Percentiles rank a stretch among this genome's conserved stretches.
phyloP scores from a whole-genome alignment of 768 basidiomycete genomes.

The Suillus plorans region DNA sequence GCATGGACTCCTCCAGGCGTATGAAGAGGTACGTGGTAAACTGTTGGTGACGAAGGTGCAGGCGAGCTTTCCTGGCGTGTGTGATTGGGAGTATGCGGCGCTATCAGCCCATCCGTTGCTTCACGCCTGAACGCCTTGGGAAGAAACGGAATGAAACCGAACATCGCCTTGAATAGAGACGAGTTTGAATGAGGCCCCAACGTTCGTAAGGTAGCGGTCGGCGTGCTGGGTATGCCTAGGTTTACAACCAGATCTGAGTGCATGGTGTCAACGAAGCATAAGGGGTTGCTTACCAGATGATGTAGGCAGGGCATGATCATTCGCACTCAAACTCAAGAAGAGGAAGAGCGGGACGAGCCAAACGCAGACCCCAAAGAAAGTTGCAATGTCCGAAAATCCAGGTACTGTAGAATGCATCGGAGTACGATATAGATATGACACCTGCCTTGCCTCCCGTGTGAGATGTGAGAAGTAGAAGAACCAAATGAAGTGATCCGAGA shows the following conservation, averaged over 20 bases:
- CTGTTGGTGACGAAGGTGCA: slow-evolving; percentile 30
- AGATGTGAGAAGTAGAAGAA: slow-evolving; percentile 90
- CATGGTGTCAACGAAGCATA: not conserved
- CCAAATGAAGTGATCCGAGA: slow-evolving; percentile 93
- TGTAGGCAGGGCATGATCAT: slow-evolving; percentile 90
- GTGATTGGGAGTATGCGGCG: slow-evolving; percentile 51
- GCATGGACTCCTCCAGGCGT: slow-evolving; percentile 26
- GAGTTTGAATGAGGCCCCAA: slow-evolving; percentile 45
- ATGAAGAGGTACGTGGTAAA: slow-evolving; percentile 19
- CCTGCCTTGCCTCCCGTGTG: slow-evolving; percentile 61
- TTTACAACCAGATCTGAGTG: not conserved
- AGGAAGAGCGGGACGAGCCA: slow-evolving; percentile 91
- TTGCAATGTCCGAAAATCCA: slow-evolving; percentile 73
- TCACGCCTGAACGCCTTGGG: slow-evolving; percentile 44
- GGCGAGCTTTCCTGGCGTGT: slow-evolving; percentile 16
- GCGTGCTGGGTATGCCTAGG: slow-evolving; percentile 22
- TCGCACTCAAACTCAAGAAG: slow-evolving; percentile 94
- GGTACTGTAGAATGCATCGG: slow-evolving; percentile 32
- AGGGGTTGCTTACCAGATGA: slow-evolving; percentile 44
- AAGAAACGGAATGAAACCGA: slow-evolving; percentile 46
- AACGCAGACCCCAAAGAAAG: slow-evolving; percentile 84
- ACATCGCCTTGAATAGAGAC: slow-evolving; percentile 69
- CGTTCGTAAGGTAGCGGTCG: slow-evolving; percentile 21
- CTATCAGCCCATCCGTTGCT: slow-evolving; percentile 68
- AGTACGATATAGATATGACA: slow-evolving; percentile 45